Evolutionary conservation across 108 stramenopile species (phyloP).

Genomic region (Skeletonema grethae): DNA sequence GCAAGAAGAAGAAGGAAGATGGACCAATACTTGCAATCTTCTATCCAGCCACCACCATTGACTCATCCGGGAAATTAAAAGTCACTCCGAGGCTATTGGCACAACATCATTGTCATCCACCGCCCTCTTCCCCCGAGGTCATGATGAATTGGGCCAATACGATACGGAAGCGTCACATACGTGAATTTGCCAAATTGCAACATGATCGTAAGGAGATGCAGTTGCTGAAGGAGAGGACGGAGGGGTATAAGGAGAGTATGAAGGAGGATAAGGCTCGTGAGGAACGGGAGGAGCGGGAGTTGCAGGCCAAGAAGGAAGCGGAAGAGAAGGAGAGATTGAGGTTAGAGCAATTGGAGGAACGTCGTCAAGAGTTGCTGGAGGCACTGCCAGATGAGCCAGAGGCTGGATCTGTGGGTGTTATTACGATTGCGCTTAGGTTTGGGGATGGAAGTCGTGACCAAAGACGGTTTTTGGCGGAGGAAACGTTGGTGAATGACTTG

Average conservation of each 20-base stretch:
- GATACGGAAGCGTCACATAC: constrained; percentile 68
- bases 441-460: constrained; percentile 48
- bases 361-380: constrained; percentile 55
- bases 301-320: constrained; percentile 24
- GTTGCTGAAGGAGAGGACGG: constrained; percentile 58
- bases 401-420: constrained; percentile 39
- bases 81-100: constrained; percentile 53
- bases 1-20: constrained; percentile 26
- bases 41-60: constrained; percentile 48
- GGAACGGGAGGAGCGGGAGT: constrained; percentile 21
- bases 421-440: constrained; percentile 74
- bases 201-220: constrained; percentile 50
- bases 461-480: constrained; percentile 58
- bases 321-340: constrained; percentile 44
- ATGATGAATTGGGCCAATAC: constrained; percentile 72
- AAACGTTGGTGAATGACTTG: constrained; percentile 53
- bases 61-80: constrained; percentile 19
- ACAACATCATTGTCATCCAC: constrained; percentile 85
- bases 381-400: constrained; percentile 62
- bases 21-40: constrained; percentile 62
- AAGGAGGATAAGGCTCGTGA: constrained; percentile 58
- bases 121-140: constrained; percentile 46
- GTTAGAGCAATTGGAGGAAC: constrained; percentile 40
- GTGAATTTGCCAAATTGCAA: constrained; percentile 68
- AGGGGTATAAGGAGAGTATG: constrained; percentile 61